A percentile compares a stretch with the other conserved stretches of the same genome.
phyloP scores from a whole-genome alignment of 2,329 filamentous ascomycete species.

The Bertia moriformis region DNA sequence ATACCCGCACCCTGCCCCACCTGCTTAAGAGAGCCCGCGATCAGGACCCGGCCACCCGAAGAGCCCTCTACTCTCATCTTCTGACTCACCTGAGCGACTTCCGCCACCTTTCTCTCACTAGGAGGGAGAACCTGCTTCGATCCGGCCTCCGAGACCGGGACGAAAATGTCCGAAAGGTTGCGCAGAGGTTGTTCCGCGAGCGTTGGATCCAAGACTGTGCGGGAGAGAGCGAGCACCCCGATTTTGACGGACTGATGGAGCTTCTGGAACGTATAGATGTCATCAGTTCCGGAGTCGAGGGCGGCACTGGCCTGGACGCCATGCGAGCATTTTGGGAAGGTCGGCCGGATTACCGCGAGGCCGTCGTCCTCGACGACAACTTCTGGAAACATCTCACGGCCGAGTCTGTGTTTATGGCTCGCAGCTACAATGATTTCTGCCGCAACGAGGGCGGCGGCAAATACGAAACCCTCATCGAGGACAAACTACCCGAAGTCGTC shows the following conservation, averaged over 20 bases:
- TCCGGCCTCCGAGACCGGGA: conserved; percentile 93
- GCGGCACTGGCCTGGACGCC: conserved; percentile 78
- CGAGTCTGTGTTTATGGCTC: conserved; percentile 76
- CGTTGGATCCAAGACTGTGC: conserved; percentile 97
- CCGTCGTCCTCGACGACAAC: conserved; percentile 54
- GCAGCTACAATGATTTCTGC: conserved; percentile 91
- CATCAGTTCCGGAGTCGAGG: conserved; percentile 76
- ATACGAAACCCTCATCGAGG: conserved; percentile 64
- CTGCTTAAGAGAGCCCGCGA: conserved; percentile 84
- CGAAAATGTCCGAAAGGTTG: conserved; percentile 82
- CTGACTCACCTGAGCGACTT: conserved; percentile 87
- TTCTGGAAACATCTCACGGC: conserved; percentile 74
- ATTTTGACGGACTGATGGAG: conserved; percentile 69
- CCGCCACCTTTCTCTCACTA: conserved; percentile 77
- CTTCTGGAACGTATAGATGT: conserved; percentile 88
- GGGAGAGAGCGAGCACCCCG: conserved; percentile 50
- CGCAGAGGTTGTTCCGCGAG: conserved; percentile 77
- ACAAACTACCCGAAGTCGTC: conserved; percentile 90
- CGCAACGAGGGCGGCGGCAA: conserved; percentile 59
- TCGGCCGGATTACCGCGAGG: conserved; percentile 66
- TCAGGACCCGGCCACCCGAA: conserved; percentile 67
- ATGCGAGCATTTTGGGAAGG: conserved; percentile 97
- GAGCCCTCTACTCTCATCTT: conserved; percentile 74
- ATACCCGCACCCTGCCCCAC: conserved; percentile 68
- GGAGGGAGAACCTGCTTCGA: conserved; percentile 85